Evolutionary conservation across 768 basidiomycete species (phyloP), one percentile per base, ranked within the genome.

Genomic region (Phanerodontia chrysosporium): DNA sequence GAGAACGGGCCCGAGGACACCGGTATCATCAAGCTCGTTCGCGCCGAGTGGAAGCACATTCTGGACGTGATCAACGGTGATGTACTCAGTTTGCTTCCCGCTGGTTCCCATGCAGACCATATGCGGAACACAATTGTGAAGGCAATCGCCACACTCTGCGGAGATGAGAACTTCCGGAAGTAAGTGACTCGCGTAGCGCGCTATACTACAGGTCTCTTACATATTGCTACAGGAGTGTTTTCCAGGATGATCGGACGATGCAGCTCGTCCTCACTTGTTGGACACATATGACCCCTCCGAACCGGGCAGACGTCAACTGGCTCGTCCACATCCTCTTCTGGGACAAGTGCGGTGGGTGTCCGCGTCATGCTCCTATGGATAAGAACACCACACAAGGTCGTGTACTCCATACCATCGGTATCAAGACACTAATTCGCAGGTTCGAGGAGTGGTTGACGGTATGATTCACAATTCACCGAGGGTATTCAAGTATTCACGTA

Each of bases 281-380:
- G 52, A 53, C 52, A 24, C 52, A 53, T 22, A 53, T 53, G 52
- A n/a, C 52, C 35, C 22, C 22, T 4, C 52, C 52, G 1, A 53
- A 53, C 14, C 52, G 52, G 10, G 52, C n/a, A 21, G 22, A 25
- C 52, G 36, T 53, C 22, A 53, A 27, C 24, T 13, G 21, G 3
- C 35, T 53, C 21, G 35, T 53, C 12, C 52, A 53, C 24, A 12
- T 9, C n/a, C 24, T 53, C 16, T 53, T 42, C 52, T 12, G 18
- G 27, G 46, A 48, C 27, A 3, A 22, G n/a, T n/a, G n/a, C n/a
- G n/a, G n/a, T n/a, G n/a, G n/a, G n/a, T n/a, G n/a, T n/a, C n/a
- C n/a, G n/a, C n/a, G n/a, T n/a, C n/a, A n/a, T n/a, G n/a, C n/a
- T n/a, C n/a, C n/a, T n/a, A n/a, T 8, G 21, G 21, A n/a, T 22